A percentile compares a stretch with the other conserved stretches of the same genome.
phyloP scores from a whole-genome alignment of 2,329 filamentous ascomycete genomes.

The Fusarium sp. region DNA sequence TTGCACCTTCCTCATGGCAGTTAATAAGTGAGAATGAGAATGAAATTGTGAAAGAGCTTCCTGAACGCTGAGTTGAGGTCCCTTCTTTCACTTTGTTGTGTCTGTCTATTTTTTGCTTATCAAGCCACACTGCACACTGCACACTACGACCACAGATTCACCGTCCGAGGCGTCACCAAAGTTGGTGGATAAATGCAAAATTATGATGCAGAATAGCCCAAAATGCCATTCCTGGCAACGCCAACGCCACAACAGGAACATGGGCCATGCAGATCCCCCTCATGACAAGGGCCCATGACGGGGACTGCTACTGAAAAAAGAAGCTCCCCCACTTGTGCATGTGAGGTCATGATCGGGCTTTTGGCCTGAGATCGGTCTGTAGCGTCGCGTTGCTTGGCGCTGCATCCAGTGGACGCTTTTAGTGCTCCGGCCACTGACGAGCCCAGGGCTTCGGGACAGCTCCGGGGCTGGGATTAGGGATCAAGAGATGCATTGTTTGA shows the following conservation, averaged over 20 bases:
- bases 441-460: conserved; percentile 1
- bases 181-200: background rate
- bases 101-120: conserved; percentile 18
- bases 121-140: conserved; percentile 28
- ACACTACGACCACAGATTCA: conserved; percentile 9
- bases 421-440: background rate
- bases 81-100: background rate
- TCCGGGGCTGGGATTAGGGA: background rate
- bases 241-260: conserved; percentile 36
- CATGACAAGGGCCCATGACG: conserved; percentile 41
- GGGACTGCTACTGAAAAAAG: conserved; percentile 20
- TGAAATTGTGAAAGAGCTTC: background rate
- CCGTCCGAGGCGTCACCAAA: background rate
- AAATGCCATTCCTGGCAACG: conserved; percentile 24
- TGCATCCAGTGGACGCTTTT: too few relatives aligned
- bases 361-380: conserved; percentile 28
- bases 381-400: background rate
- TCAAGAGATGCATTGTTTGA: too few relatives aligned
- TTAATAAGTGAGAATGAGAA: conserved; percentile 11
- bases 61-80: background rate
- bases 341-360: conserved; percentile 36
- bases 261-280: conserved; percentile 34
- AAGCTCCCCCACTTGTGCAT: conserved; percentile 13
- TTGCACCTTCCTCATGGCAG: background rate
- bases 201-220: conserved; percentile 20